These are phyloP conservation scores for Cotoneaster glaucophyllus DNA, from an alignment of 306 rosid species.

Conservation along the genomic window DNA sequence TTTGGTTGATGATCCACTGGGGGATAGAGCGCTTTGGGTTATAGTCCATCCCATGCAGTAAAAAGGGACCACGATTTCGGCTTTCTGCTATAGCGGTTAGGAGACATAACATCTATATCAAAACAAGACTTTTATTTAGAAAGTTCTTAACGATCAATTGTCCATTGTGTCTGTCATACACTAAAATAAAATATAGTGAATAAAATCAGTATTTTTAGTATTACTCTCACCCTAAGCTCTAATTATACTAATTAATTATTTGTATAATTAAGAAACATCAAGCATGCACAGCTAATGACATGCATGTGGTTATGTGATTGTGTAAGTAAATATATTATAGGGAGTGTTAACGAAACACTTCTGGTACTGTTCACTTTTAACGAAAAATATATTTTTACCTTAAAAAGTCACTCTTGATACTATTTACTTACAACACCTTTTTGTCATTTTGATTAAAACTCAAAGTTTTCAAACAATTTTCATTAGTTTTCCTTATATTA, in stretches of 20 bases:
- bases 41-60: background rate
- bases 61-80: constrained; percentile 5
- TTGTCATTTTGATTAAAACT: too few species aligned
- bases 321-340: too few species aligned
- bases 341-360: too few species aligned
- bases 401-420: too few species aligned
- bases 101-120: constrained; percentile 1
- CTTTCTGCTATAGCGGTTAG: background rate
- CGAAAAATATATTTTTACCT: too few species aligned
- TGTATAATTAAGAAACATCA: background rate
- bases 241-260: background rate
- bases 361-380: accelerated
- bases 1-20: constrained; percentile 2
- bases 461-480: too few species aligned
- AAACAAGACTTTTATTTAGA: constrained; percentile 8
- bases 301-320: background rate
- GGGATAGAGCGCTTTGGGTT: background rate
- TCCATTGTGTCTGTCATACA: background rate
- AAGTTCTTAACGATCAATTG: constrained; percentile 15
- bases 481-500: too few species aligned
- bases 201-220: too few species aligned
- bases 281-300: background rate
- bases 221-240: background rate
- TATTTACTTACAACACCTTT: too few species aligned
- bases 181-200: background rate